Percentiles rank a stretch among this genome's conserved stretches.
Evolutionary conservation across 1,284 basidiomycete genomes (phyloP).

Genomic region (Moniliella sp.): DNA sequence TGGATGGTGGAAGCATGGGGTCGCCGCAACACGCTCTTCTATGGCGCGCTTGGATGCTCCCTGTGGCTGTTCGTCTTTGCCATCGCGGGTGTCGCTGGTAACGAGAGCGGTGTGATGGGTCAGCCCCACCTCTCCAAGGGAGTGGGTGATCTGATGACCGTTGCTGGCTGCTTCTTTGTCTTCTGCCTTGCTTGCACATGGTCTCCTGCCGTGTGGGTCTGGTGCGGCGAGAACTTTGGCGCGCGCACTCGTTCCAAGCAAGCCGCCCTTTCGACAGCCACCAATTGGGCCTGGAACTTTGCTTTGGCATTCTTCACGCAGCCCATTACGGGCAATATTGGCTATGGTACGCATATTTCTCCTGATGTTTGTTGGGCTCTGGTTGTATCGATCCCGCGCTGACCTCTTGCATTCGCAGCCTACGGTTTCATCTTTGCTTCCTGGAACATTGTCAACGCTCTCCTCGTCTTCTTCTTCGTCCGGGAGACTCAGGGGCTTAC

Average conservation of each 20-base stretch:
- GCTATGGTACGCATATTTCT: background rate
- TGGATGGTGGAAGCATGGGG: conserved; percentile 43
- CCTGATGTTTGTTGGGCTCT: background rate
- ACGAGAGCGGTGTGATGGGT: no score
- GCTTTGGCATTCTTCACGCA: conserved; percentile 35
- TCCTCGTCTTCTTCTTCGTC: conserved; percentile 53
- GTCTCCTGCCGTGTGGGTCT: conserved; percentile 34
- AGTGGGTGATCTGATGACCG: conserved; percentile 54
- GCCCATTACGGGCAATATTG: conserved; percentile 16
- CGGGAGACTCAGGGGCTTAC: conserved; percentile 53
- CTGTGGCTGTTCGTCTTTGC: conserved; percentile 58
- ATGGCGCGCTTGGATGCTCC: conserved; percentile 43
- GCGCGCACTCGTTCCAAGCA: conserved; percentile 55
- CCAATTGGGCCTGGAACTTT: conserved; percentile 43
- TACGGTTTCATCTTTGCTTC: conserved; percentile 56
- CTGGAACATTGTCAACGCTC: conserved; percentile 38
- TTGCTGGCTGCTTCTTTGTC: conserved; percentile 57
- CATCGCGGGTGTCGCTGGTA: conserved; percentile 49
- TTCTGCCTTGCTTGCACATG: conserved; percentile 55
- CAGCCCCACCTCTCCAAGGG: no score
- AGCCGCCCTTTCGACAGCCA: conserved; percentile 48
- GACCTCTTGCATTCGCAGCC: conserved; percentile 40
- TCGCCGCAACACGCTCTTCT: conserved; percentile 40
- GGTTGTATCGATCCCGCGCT: no score
- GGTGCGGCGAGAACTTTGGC: conserved; percentile 46